Evolutionary conservation across 306 rosid genomes (phyloP), one percentile per base, ranked within the genome.

Genomic region (Castanea sativa): DNA sequence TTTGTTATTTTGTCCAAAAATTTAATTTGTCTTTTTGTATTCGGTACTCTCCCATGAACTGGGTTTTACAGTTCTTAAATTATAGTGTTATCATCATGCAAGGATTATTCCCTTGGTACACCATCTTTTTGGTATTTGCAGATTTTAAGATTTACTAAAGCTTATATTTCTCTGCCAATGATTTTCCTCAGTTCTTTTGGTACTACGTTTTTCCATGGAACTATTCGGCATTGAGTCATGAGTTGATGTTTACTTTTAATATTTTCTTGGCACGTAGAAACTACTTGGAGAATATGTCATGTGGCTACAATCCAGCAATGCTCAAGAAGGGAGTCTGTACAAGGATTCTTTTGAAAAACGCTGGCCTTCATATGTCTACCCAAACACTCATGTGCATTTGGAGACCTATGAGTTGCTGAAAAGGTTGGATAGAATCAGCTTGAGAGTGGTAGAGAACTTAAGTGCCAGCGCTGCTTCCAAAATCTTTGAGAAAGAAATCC

Each of bases 401-500:
- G 98, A 87, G 87, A 84, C 80, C 12, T 69, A 84, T 57, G 90
- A 87, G 64, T 86, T 82, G 58, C 81, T 88, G 72, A 87, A 85
- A 80, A 88, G 88, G 83, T 86, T 83, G 74, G 86, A 91, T 71
- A 79, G 85, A 80, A 86, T 85, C 77, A 87, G 97, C 75, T 82
- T 81, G 85, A 78, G 78, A 85, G 89, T 87, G 83, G 84, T 93
- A 56, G 87, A 83, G 84, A 86, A 82, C 81, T 92, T 93, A 83
- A 88, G 92, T 82, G 81, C 89, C 25, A 81, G 78, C 79, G 94
- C 94, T 82, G 94, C 91, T 77, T 88, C 97, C 77, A 90, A 90
- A 75, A 79, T 85, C 78, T 91, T 88, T 82, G 98, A 93, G 73
- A 87, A 85, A 84, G 97, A 93, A 89, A 85, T 95, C 61, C 92